Percentiles rank a stretch among this genome's conserved stretches.
Conservation (phyloP, 2,329 filamentous ascomycete genomes). For the Neocatenulostroma microsporum region DNA sequence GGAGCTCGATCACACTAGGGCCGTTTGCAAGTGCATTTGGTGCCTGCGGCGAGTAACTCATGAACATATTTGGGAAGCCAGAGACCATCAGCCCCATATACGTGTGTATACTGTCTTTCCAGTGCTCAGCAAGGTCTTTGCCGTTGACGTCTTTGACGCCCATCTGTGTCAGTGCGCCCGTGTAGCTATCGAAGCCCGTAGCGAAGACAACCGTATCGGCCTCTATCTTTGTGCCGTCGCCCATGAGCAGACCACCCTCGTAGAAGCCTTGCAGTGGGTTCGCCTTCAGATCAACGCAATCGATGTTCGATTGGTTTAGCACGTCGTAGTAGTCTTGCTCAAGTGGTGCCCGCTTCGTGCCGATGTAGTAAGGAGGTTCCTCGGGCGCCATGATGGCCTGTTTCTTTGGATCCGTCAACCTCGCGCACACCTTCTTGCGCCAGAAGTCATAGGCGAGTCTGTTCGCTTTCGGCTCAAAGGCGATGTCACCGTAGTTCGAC, state of each 20-base stretch:
- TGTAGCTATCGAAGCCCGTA: slow-evolving; percentile 39
- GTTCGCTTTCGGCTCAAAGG: slow-evolving; percentile 36
- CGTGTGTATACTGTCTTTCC: slow-evolving; percentile 34
- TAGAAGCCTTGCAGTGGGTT: slow-evolving; percentile 35
- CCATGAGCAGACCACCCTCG: slow-evolving; percentile 37
- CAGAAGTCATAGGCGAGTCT: slow-evolving; percentile 39
- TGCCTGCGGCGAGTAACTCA: slow-evolving; percentile 39
- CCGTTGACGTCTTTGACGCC: slow-evolving; percentile 26
- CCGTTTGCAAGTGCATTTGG: slow-evolving; percentile 41
- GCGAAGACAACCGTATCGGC: slow-evolving; percentile 40
- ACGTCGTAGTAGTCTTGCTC: slow-evolving; percentile 44
- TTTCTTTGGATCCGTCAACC: slow-evolving; percentile 38
- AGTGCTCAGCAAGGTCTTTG: slow-evolving; percentile 28
- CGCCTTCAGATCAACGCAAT: slow-evolving; percentile 35
- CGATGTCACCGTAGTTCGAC: slow-evolving; percentile 33
- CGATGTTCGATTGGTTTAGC: slow-evolving; percentile 36
- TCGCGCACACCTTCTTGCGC: slow-evolving; percentile 35
- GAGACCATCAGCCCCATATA: slow-evolving; percentile 31
- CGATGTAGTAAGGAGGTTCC: slow-evolving; percentile 34
- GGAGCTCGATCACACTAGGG: slow-evolving; percentile 35
- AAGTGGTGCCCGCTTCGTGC: slow-evolving; percentile 37
- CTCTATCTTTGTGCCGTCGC: slow-evolving; percentile 32
- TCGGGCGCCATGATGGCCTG: slow-evolving; percentile 36
- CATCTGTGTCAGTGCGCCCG: slow-evolving; percentile 30
- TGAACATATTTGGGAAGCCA: slow-evolving; percentile 33